A percentile compares a stretch with the other conserved stretches of the same genome.
These are phyloP conservation scores for Sarocladium brachiariae DNA, from an alignment of 2,329 filamentous ascomycete genomes.

Conservation along the genomic window DNA sequence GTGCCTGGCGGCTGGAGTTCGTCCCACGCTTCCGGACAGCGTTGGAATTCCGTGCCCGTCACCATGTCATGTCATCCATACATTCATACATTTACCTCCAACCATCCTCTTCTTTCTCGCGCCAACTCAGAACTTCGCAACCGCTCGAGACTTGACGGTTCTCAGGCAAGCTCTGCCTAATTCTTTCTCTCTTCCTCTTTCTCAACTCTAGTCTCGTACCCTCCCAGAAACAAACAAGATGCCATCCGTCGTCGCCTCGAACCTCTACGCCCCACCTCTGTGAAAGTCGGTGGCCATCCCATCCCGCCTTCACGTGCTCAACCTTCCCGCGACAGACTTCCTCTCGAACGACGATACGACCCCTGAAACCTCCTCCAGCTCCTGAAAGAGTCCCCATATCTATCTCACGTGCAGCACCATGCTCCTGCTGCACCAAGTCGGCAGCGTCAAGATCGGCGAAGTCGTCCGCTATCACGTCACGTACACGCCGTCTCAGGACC, in stretches of 20 bases:
- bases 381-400: background rate
- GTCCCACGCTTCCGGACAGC: background rate
- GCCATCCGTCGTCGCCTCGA: background rate
- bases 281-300: slow-evolving; percentile 4
- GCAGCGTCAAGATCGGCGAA: slow-evolving; percentile 89
- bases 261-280: background rate
- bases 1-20: background rate
- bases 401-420: slow-evolving; percentile 42
- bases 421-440: slow-evolving; percentile 86
- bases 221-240: background rate
- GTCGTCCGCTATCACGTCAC: slow-evolving; percentile 87
- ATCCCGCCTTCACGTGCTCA: slow-evolving; percentile 9
- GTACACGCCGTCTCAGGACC: slow-evolving; percentile 83
- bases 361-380: background rate
- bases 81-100: background rate
- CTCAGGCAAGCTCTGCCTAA: too few relatives aligned
- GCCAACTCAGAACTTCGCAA: too few relatives aligned
- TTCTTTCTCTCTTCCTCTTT: background rate
- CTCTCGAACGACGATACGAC: background rate
- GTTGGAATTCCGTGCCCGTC: background rate
- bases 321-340: background rate
- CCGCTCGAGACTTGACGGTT: too few relatives aligned
- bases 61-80: background rate
- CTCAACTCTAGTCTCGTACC: background rate
- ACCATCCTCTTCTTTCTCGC: background rate